Evolutionary conservation across 768 basidiomycete species (phyloP), one percentile per base, ranked within the genome.

Genomic region (Auricularia auricula-judae): DNA sequence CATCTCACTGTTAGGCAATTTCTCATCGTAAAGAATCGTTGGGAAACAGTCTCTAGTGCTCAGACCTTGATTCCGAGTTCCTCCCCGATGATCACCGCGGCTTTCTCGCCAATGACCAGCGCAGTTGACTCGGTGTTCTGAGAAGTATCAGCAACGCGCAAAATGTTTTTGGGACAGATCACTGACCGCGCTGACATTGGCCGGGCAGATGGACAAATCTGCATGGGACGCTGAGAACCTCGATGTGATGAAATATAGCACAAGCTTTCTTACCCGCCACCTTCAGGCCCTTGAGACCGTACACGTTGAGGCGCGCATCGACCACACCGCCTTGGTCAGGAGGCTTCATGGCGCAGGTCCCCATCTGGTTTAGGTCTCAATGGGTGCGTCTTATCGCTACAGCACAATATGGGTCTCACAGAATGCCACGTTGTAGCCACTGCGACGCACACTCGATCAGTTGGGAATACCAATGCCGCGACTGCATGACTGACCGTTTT

Each of bases 71-170:
- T 74, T 1, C 75, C 76, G 14, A 81, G 66, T 29, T 86, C 86
- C 64, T 85, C 76, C 2, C 80, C 82, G 58, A 87, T 84, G 53
- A 87, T 78, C 4, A 79, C 68, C 0, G 85, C 83, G 0, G 84
- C 84, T 71, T 87, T 87, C 72, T 87, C 85, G 3, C 84, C 85
- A 42, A 87, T 68, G 43, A 74, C 71, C 21, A 80, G 63, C 4
- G 79, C 76, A 7, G 78, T 78, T 0, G 77, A 78, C 64, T 78
- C 80, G 0, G 80, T 81, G 63, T 80, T 81, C 75, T 70, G 5
- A 33, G 62, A 18, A 5, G 11, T 2, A 10, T 51, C 47, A 59
- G 42, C 11, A 36, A 18, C 10, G n/a, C 16, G 14, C 47, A 5
- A 5, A 11, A 51, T 18, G 47, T 0, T 16, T 0, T 18, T 1